Evolutionary conservation across 2,329 filamentous ascomycete species (phyloP), one percentile per base, ranked within the genome.

Genomic region (Trichoderma lentiforme): DNA sequence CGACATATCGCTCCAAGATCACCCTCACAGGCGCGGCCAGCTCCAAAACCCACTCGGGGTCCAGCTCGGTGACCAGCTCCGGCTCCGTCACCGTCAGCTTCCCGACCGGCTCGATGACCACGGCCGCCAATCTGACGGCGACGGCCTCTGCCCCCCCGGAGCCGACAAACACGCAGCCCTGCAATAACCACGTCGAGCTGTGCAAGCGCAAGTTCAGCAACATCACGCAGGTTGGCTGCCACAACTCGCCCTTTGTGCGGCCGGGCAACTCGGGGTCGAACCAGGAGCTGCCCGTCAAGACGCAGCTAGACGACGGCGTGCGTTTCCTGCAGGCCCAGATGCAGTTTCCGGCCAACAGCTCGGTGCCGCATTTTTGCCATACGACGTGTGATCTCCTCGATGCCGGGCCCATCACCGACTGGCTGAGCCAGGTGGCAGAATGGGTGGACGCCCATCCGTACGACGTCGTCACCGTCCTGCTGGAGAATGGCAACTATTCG

Each of bases 401-500:
- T 76, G 93, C 88, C 2, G 95, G 95, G 0, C 90, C 92, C 8
- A 91, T 96, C 65, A 89, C 91, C 69, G 84, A 88, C 57, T 96
- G 93, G 83, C 89, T 98, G 39, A 84, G 84, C 7, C 86, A 84
- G 0, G 92, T 97, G 14, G 86, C 85, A 43, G 80, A 84, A 57
- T 98, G 95, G 95, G 89, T 98, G 3, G 86, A 87, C 7, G 76
- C 79, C 0, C 90, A 98, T 76, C 94, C 94, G 0, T 95, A 93
- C 82, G 95, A 98, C 75, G 92, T 98, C 1, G 88, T 98, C 30
- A 95, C 93, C 1, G 90, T 98, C 74, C 85, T 98, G 21, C 90
- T 98, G 65, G 94, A 91, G 71, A 98, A 98, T 80, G 91, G 89
- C 77, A 92, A 94, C 82, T 92, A 92, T 79, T 90, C 91, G n/a